Evolutionary conservation across 2,329 filamentous ascomycete species (phyloP).

Genomic region (Fusarium marasasianum): DNA sequence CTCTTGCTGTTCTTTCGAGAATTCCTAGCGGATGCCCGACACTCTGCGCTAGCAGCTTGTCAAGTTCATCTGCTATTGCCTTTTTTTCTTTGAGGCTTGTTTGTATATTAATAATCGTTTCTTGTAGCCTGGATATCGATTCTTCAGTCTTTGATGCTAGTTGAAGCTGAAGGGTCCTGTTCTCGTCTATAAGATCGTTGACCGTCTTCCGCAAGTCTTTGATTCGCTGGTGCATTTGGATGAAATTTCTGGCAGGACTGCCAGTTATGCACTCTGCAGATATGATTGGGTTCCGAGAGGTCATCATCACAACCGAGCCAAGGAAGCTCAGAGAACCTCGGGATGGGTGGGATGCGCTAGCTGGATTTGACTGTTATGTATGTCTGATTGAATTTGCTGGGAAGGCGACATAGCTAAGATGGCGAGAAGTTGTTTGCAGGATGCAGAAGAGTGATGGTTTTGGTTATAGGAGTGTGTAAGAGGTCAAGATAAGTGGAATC

Average conservation of each 20-base stretch:
- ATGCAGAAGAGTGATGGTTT: not conserved
- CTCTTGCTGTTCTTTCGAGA: not conserved
- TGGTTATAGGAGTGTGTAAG: too few relatives aligned
- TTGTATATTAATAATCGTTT: not conserved
- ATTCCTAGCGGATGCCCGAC: not conserved
- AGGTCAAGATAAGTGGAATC: not conserved
- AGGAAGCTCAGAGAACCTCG: too few relatives aligned
- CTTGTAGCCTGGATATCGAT: not conserved
- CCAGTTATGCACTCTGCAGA: too few relatives aligned
- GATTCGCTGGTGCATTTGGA: not conserved
- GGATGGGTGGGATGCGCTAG: not conserved
- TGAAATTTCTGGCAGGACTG: rapidly evolving
- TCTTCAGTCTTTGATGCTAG: not conserved
- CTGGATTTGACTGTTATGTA: not conserved
- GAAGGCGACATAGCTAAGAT: not conserved
- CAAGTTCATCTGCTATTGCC: not conserved
- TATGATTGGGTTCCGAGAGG: not conserved
- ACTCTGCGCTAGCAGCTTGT: not conserved
- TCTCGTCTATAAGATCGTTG: not conserved
- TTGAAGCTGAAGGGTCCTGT: not conserved
- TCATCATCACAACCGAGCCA: not conserved
- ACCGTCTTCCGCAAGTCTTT: not conserved
- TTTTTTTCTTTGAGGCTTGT: not conserved
- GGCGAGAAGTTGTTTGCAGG: too few relatives aligned
- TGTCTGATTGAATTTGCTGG: not conserved